Conservation (phyloP, 2,329 filamentous ascomycete genomes). For the Pseudocercospora ulei region DNA sequence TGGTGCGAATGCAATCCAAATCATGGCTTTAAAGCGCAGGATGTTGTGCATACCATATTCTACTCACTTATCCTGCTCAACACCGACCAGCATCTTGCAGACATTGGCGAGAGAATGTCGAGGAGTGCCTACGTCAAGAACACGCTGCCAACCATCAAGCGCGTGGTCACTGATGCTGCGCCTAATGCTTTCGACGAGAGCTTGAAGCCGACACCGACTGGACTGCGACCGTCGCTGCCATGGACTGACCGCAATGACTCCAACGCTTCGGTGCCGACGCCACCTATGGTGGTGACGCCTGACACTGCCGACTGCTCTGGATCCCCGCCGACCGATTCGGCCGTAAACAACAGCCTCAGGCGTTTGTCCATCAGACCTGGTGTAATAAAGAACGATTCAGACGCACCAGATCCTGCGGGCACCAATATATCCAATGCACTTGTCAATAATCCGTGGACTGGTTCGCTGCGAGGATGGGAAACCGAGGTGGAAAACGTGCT, state of each 20-base stretch:
- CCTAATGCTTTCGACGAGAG: conserved; percentile 53
- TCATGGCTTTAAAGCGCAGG: conserved; percentile 85
- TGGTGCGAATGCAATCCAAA: conserved; percentile 92
- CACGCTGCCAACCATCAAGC: conserved; percentile 78
- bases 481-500: conserved; percentile 79
- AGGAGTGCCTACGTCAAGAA: conserved; percentile 91
- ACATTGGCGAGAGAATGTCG: conserved; percentile 96
- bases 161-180: conserved; percentile 62
- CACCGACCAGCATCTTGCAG: conserved; percentile 87
- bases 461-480: conserved; percentile 72
- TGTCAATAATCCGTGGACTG: conserved; percentile 66
- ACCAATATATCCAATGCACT: conserved; percentile 57
- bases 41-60: conserved; percentile 93
- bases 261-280: conserved; percentile 16
- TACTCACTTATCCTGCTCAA: conserved; percentile 94
- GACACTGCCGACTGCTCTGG: conserved; percentile 9
- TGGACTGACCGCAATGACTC: conserved; percentile 27
- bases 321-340: conserved; percentile 9
- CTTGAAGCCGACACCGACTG: conserved; percentile 20
- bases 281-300: conserved; percentile 12
- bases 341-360: conserved; percentile 30
- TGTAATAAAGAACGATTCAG: conserved; percentile 30
- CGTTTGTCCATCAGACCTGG: conserved; percentile 40
- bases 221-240: conserved; percentile 26
- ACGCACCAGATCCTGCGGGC: conserved; percentile 33